phyloP scores from a whole-genome alignment of 495 filamentous ascomycete genomes.

The Hypomontagnella submonticulosa region DNA sequence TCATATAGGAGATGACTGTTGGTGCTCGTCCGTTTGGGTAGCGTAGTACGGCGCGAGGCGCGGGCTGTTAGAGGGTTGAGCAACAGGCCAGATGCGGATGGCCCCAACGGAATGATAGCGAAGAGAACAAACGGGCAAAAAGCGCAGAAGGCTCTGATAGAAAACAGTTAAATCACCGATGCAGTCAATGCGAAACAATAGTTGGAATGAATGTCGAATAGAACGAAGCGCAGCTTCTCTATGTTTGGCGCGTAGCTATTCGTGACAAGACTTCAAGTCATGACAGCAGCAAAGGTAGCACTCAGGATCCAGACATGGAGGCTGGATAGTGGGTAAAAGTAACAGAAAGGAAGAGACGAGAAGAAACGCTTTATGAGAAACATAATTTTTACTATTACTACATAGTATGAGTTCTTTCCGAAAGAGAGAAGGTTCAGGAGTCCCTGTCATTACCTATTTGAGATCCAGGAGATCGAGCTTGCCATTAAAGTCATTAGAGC shows the following conservation, averaged over 20 bases:
- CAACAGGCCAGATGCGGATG: conserved; percentile 17
- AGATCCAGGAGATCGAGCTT: conserved; percentile 22
- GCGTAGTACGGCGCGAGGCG: conserved; percentile 28
- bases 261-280: conserved; percentile 22
- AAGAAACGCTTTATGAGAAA: conserved; percentile 36
- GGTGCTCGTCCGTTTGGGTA: conserved; percentile 7
- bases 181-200: conserved; percentile 38
- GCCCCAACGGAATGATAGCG: conserved; percentile 14
- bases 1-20: conserved; percentile 17
- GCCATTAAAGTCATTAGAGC: conserved; percentile 19
- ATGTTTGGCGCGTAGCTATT: conserved; percentile 23
- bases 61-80: conserved; percentile 25
- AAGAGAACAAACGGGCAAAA: conserved; percentile 28
- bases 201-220: conserved; percentile 22
- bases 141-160: conserved; percentile 4
- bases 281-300: conserved; percentile 7
- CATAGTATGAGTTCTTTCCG: background rate
- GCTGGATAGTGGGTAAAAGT: background rate
- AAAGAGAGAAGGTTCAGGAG: conserved; percentile 20
- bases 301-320: conserved; percentile 6
- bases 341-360: conserved; percentile 6
- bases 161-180: conserved; percentile 18
- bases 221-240: conserved; percentile 42
- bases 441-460: conserved; percentile 23
- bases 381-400: background rate